Base-by-base conservation (phyloP, 2,329 filamentous ascomycete genomes). In the Neoascochyta sp. region DNA sequence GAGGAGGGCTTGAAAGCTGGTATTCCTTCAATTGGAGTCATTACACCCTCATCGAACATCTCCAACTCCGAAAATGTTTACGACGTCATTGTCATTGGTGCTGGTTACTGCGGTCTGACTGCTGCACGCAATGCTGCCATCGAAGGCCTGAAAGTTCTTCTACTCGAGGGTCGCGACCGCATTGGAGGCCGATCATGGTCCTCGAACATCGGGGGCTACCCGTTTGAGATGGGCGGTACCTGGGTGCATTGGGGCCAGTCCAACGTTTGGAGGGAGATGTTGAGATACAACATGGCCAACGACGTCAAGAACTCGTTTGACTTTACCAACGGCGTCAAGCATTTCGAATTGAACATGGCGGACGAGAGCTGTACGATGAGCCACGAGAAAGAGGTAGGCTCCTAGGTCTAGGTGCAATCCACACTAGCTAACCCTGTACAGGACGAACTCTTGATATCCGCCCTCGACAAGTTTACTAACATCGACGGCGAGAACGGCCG, bases 161-260 rank as follows among this genome's bases (percentile, higher is more conserved):
- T 65, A 3, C 24, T 67, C 0, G 64, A 68, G 34, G 66, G 54
- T 3, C 57, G 65, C 0, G 64, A 68, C 32, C 61, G 65, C 3
- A 63, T 68, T n/a, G 65, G 64, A 4, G 65, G 65, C 2, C 56
- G 64, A 4, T 66, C 63, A 22, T 68, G 63, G 64, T 64, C 60
- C 0, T 57, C 62, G 0, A n/a, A 60, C 1, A 60, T 61, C 0
- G 54, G 53, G 9, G 52, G 44, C 12, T 48, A 48, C 22, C 42
- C 59, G 0, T 53, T 63, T 21, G 66, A 68, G 28, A 66, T 68
- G 60, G 65, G 65, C 7, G 65, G 65, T 0, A 67, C 65, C 0
- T 68, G 64, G 63, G 52, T 68, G 10, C 44, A 50, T 27, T 50
- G 47, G 47, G 44, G 38, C 1, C 47, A 50, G 20, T 31, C 42